Percentiles rank a stretch among this genome's conserved stretches.
These are phyloP conservation scores for Knufia fluminis DNA, from an alignment of 2,329 filamentous ascomycete species.

Conservation along the genomic window DNA sequence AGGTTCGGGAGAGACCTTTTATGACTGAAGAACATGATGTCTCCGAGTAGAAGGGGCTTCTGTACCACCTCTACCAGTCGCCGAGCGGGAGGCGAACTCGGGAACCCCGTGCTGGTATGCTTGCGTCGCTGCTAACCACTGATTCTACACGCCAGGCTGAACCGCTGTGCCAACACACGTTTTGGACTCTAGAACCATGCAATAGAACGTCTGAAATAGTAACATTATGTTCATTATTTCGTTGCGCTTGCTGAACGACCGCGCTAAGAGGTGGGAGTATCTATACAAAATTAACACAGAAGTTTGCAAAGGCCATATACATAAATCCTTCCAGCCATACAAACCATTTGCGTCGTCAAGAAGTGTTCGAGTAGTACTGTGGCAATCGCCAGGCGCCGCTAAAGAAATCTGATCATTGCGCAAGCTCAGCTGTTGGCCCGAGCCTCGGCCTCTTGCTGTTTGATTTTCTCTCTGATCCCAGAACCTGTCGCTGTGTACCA, in stretches of 20 bases:
- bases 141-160: too few species aligned
- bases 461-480: constrained; percentile 41
- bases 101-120: too few species aligned
- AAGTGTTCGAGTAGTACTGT: too few species aligned
- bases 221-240: background rate
- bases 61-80: too few species aligned
- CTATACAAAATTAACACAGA: background rate
- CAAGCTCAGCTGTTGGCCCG: background rate
- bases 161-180: too few species aligned
- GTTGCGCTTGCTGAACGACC: background rate
- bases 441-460: constrained; percentile 8
- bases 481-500: constrained; percentile 86
- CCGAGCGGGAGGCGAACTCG: too few species aligned
- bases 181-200: too few species aligned
- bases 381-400: background rate
- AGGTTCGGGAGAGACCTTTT: too few species aligned
- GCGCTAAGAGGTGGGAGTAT: constrained; percentile 1
- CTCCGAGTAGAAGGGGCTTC: too few species aligned
- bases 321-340: background rate
- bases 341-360: background rate
- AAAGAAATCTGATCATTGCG: background rate
- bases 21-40: too few species aligned
- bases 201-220: too few species aligned
- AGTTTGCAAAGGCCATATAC: background rate
- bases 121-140: too few species aligned